Base-by-base conservation (phyloP, 1,139 yeast species). In the Protomyces gravidus region DNA sequence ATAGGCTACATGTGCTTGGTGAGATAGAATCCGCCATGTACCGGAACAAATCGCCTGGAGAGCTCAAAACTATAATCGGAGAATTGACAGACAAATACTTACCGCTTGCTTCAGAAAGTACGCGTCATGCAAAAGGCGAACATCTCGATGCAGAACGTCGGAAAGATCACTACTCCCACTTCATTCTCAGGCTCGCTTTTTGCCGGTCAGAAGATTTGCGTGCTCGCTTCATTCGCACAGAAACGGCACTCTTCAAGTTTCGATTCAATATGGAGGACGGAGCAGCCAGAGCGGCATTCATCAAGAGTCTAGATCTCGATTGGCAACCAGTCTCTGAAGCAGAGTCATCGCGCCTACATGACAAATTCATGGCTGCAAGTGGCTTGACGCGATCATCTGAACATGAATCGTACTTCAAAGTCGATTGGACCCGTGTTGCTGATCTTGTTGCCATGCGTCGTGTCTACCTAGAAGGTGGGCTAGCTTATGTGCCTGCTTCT, bases 141-240 rank as follows among this genome's bases (percentile, higher is more conserved):
- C 50, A 56, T 69, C 73, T 59, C 67, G 73, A 74, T 59, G 73
- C 71, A 46, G 95, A 89, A 69, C 79, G 95, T 65, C 80, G 80
- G 65, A 92, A 90, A 70, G 99, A 92, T 71, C 92, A 89, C 69
- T 89, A 88, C 70, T 86, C 96, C 15, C 99, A 92, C 72, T 92
- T 76, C 69, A 90, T 90, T 48, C 75, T 92, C 64, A 77, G 97
- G 61, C 76, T 92, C 55, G 96, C 95, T 58, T 92, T 92, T 69
- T 88, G 97, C 69, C 81, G 96, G 63, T 81, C 86, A n/a, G 88
- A 87, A 60, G 97, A 92, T 63, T 78, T 90, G 56, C 78, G 97
- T 60, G 81, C 78, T 50, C 82, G 92, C 68, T 90, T 92, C 68
- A 76, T 87, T 45, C 81, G 82, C 65, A 82, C 89, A 50, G 99